Evolutionary conservation across 1,284 basidiomycete genomes (phyloP).

Genomic region (Pisolithus thermaeus): DNA sequence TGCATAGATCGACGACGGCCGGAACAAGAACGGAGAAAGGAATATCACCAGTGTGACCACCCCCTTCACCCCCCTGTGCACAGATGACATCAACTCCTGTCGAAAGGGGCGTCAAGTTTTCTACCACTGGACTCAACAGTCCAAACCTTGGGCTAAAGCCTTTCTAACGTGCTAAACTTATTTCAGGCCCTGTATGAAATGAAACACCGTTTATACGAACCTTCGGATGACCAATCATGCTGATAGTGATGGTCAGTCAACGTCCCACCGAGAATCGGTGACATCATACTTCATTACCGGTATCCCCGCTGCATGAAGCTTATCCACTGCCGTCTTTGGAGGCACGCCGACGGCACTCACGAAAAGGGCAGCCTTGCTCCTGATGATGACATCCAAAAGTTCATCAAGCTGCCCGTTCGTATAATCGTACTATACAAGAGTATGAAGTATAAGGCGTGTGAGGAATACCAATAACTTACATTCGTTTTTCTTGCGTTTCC

Average conservation of each 20-base stretch:
- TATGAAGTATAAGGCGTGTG: not conserved
- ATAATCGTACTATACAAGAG: slow-evolving; percentile 54
- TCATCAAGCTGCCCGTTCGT: slow-evolving; percentile 71
- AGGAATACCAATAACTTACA: slow-evolving; percentile 30
- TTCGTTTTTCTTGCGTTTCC: slow-evolving; percentile 79
- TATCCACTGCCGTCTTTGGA: slow-evolving; percentile 76
- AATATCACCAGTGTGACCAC: slow-evolving; percentile 74
- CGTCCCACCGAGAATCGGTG: not conserved
- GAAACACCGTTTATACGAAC: slow-evolving; percentile 28
- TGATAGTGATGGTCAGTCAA: slow-evolving; percentile 23
- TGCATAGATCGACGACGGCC: slow-evolving; percentile 73
- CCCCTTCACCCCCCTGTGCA: slow-evolving; percentile 74
- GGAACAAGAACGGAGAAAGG: slow-evolving; percentile 78
- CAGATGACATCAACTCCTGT: slow-evolving; percentile 83
- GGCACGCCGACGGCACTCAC: slow-evolving; percentile 85
- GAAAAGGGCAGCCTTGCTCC: slow-evolving; percentile 70
- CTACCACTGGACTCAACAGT: not conserved
- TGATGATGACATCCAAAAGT: slow-evolving; percentile 76
- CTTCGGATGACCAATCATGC: slow-evolving; percentile 89
- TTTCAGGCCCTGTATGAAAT: slow-evolving; percentile 3
- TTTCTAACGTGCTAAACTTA: slow-evolving; percentile 63
- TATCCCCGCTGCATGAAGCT: slow-evolving; percentile 73
- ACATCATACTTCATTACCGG: slow-evolving; percentile 76
- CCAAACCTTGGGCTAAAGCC: slow-evolving; percentile 63
- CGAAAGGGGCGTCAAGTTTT: not conserved